A percentile compares a stretch with the other conserved stretches of the same genome.
Evolutionary conservation across 208 protist genomes (phyloP).

Genomic region (Leptomonas seymouri): DNA sequence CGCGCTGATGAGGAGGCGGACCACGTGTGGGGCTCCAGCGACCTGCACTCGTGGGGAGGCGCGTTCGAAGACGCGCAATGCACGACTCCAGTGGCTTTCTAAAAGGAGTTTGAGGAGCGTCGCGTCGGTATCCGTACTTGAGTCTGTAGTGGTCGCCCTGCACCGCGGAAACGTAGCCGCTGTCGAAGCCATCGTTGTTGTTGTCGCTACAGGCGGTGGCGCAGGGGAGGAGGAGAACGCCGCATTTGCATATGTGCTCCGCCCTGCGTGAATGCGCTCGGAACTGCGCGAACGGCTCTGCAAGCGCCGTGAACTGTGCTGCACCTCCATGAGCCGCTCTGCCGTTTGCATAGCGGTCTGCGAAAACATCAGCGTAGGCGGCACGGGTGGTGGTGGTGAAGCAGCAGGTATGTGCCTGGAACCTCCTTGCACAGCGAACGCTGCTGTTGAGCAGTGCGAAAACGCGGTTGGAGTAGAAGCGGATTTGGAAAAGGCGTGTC

Average conservation of each 20-base stretch:
- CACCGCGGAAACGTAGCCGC: not conserved
- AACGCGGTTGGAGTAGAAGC: slow-evolving; percentile 3
- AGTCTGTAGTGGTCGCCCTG: not conserved
- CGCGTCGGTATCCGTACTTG: slow-evolving; percentile 24
- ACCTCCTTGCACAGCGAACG: not conserved
- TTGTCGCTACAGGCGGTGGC: not conserved
- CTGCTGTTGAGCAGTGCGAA: not conserved
- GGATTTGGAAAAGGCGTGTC: slow-evolving; percentile 19
- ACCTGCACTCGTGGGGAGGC: slow-evolving; percentile 42
- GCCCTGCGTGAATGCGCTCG: not conserved
- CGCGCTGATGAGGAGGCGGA: slow-evolving; percentile 53
- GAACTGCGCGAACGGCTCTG: not conserved
- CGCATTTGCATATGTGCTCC: not conserved
- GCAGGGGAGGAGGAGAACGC: not conserved
- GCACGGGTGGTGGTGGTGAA: not conserved
- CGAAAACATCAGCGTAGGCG: slow-evolving; percentile 6
- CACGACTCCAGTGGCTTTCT: slow-evolving; percentile 53
- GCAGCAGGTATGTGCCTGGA: not conserved
- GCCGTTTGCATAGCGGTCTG: slow-evolving; percentile 19
- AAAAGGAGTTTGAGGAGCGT: slow-evolving; percentile 54
- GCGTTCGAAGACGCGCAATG: slow-evolving; percentile 37
- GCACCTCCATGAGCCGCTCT: slow-evolving; percentile 8
- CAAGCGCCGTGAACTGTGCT: slow-evolving; percentile 2
- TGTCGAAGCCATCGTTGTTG: too few relatives aligned
- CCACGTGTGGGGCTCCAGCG: slow-evolving; percentile 55